These are phyloP conservation scores for Cydonia oblonga DNA, from an alignment of 331 rosid species.

Conservation along the genomic window DNA sequence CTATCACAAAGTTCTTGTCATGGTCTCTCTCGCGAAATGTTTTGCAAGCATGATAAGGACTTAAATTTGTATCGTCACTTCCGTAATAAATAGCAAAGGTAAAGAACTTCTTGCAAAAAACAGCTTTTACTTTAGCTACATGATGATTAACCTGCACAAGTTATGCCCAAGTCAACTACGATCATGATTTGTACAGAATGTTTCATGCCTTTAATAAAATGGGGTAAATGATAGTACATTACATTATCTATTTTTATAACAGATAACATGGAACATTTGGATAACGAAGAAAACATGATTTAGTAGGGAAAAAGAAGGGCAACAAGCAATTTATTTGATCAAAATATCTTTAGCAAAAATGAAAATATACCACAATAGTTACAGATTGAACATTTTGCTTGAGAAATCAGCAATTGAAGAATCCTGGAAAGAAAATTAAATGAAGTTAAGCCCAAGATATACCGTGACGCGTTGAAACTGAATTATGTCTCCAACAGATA, in stretches of 20 bases:
- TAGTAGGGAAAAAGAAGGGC: neutral
- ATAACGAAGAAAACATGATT: neutral
- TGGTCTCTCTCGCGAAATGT: constrained; percentile 22
- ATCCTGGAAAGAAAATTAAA: neutral
- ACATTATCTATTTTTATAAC: neutral
- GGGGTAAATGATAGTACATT: neutral
- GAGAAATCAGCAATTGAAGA: no score
- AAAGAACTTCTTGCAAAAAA: constrained; percentile 40
- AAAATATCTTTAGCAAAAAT: no score
- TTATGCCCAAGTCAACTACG: neutral
- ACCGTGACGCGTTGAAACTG: constrained; percentile 40
- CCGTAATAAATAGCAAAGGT: constrained; percentile 56
- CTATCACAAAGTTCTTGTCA: constrained; percentile 18
- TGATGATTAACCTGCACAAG: constrained; percentile 28
- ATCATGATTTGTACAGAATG: neutral
- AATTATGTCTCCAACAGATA: constrained; percentile 50
- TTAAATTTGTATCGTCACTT: constrained; percentile 12
- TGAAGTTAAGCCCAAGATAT: neutral
- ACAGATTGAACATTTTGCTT: no score
- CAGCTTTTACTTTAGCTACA: constrained; percentile 30
- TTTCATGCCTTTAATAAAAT: neutral
- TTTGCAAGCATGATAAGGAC: constrained; percentile 45
- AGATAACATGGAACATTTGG: neutral
- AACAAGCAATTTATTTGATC: no score
- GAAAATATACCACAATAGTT: no score